Evolutionary conservation across 2,329 filamentous ascomycete species (phyloP).

Genomic region (Clarireedia paspali): DNA sequence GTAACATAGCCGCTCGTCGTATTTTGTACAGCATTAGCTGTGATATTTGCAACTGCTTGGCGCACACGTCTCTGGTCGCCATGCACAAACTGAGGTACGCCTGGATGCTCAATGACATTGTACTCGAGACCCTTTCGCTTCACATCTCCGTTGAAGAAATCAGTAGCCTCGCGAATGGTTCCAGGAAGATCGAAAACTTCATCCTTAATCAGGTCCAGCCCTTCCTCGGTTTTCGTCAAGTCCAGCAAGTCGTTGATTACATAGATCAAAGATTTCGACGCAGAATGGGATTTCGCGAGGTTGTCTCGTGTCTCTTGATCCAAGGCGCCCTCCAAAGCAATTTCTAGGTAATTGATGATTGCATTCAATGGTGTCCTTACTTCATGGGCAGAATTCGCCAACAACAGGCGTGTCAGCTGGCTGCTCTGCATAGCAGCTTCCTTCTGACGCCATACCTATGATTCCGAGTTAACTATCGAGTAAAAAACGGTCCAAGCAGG

Average conservation of each 20-base stretch:
- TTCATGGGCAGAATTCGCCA: constrained; percentile 87
- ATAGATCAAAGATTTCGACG: constrained; percentile 86
- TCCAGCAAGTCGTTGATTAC: constrained; percentile 90
- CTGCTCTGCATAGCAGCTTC: constrained; percentile 77
- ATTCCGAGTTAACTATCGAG: not conserved
- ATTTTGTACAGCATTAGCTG: constrained; percentile 77
- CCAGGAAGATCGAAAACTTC: constrained; percentile 66
- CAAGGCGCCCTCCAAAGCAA: constrained; percentile 72
- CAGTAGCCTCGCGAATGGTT: constrained; percentile 70
- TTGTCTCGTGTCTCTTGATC: constrained; percentile 82
- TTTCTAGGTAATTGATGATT: constrained; percentile 91
- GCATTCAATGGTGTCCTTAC: constrained; percentile 86
- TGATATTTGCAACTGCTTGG: constrained; percentile 75
- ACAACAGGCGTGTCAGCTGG: constrained; percentile 67
- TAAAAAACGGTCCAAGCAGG: not conserved
- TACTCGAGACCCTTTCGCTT: constrained; percentile 69
- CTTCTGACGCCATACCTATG: constrained; percentile 85
- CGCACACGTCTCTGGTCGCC: constrained; percentile 76
- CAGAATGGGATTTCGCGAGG: constrained; percentile 75
- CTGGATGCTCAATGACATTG: constrained; percentile 57
- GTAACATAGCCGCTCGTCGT: constrained; percentile 60
- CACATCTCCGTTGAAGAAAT: constrained; percentile 66
- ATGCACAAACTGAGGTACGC: constrained; percentile 61
- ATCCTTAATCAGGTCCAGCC: constrained; percentile 69
- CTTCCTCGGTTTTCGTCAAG: constrained; percentile 80